Base-by-base conservation (phyloP, 306 rosid genomes). In the Medicago truncatula region DNA sequence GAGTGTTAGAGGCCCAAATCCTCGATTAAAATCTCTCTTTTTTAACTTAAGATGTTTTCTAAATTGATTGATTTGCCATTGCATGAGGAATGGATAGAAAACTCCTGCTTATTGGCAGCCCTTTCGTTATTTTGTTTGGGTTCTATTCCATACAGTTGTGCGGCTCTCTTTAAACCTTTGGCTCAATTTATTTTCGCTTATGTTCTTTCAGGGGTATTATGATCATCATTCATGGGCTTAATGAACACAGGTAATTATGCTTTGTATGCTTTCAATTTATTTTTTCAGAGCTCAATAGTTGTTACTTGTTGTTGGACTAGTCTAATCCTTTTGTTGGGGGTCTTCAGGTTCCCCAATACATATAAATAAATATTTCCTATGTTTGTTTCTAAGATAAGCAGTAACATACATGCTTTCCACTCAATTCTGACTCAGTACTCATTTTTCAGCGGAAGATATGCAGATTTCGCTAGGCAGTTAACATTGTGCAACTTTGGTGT, bases 391-490 rank as follows among this genome's bases (percentile, higher is more conserved):
- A 9, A 31, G 57, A 52, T 14, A 71, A 76, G 57, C 6, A 17
- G 11, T 70, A 31, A 20, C 44, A 57, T 9, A 23, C 66, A 9
- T 50, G 53, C 9, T 17, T 47, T 59, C 18, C 14, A 4, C 59
- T 40, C 38, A 11, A 13, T n/a, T 80, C 74, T 82, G 64, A 76
- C 60, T 49, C 67, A 1, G 52, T 77, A 44, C 73, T 76, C 67
- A 58, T 85, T 69, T 87, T 87, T 68, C 96, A 96, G 99, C 76
- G 99, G 98, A 80, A 90, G 99, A 82, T 96, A 96, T 79, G 92
- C 86, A 11, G 83, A 83, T n/a, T 96, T 96, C 20, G 98, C 99
- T 2, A 80, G 86, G 83, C 92, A 86, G 38, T 85, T 96, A 71
- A 96, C 92, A 54, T 82, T 92, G 3, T 81, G 86, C 89, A 84